Base-by-base conservation (phyloP, 495 filamentous ascomycete species). In the Parathielavia hyrcaniae region DNA sequence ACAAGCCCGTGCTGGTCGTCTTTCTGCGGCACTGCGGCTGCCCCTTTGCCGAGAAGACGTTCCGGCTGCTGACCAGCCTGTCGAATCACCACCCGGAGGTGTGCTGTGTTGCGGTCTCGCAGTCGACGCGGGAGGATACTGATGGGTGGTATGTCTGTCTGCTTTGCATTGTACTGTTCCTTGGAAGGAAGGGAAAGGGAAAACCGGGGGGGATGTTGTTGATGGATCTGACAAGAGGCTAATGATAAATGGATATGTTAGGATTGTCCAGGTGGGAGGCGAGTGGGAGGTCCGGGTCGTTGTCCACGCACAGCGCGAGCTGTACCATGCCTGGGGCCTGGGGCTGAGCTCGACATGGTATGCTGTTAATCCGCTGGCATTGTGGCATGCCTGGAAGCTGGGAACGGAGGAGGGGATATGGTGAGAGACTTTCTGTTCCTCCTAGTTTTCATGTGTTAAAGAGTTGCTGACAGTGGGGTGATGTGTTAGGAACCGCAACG, bases 11-110 rank as follows among this genome's bases (percentile, higher is more conserved):
- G 5, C 57, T 86, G 17, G 67, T 85, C 20, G 71, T 78, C 32
- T 86, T 86, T 64, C 66, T 86, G 5, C 70, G 83, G 26, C 81
- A 84, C 64, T 84, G 80, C 63, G 81, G 83, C 14, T 83, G 79
- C 72, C 83, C 81, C 9, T 85, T 55, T 19, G 58, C 58, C 12
- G 52, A 51, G 38, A 61, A 55, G 41, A 61, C 36, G 12, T 61
- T 55, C 38, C 41, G 19, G 14, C 23, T 23, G 20, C 38, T 60
- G 20, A 39, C 61, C 20, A 35, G 41, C 52, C 11, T 63, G 4
- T 49, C 82, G 11, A 62, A 58, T 23, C 49, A 66, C 10, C 68
- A 85, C 62, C 73, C 73, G 0, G 61, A 75, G n/a, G 65, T 84
- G 2, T 66, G 73, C 58, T 84, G 79, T 73, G 67, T 84, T 44